Evolutionary conservation across 2,329 filamentous ascomycete genomes (phyloP).

Genomic region (Fusarium napiforme): DNA sequence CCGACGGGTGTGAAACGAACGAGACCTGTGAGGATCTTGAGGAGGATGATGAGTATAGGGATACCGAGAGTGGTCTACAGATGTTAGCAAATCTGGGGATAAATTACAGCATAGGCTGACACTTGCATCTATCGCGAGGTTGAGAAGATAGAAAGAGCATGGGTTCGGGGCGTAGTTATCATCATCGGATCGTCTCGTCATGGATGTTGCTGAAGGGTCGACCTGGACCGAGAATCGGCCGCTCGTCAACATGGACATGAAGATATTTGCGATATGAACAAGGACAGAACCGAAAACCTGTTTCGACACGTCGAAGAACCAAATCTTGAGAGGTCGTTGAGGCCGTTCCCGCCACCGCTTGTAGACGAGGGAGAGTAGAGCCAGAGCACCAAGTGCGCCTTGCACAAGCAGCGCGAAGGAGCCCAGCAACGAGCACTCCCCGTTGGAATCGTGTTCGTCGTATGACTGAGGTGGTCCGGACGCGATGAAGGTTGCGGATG

Average conservation of each 20-base stretch:
- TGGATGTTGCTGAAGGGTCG: slow-evolving; percentile 54
- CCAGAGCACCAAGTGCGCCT: slow-evolving; percentile 83
- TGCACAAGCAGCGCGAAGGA: slow-evolving; percentile 93
- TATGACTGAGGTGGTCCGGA: slow-evolving; percentile 41
- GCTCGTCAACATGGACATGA: slow-evolving; percentile 96
- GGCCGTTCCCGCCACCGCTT: slow-evolving; percentile 94
- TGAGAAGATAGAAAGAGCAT: slow-evolving; percentile 95
- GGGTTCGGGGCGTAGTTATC: slow-evolving; percentile 80
- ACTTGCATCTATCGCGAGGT: slow-evolving; percentile 94
- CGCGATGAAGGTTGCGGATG: slow-evolving; percentile 30
- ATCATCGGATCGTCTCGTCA: slow-evolving; percentile 58
- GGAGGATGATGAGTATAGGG: slow-evolving; percentile 89
- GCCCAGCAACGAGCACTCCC: slow-evolving; percentile 88
- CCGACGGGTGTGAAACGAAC: slow-evolving; percentile 82
- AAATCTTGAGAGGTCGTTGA: slow-evolving; percentile 92
- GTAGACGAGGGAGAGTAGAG: slow-evolving; percentile 86
- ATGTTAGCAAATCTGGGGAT: slow-evolving; percentile 15
- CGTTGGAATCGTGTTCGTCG: slow-evolving; percentile 63
- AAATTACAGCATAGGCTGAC: not conserved
- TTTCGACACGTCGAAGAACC: slow-evolving; percentile 98
- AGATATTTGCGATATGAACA: slow-evolving; percentile 90
- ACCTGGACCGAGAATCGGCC: slow-evolving; percentile 79
- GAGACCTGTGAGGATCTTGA: slow-evolving; percentile 79
- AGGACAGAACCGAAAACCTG: slow-evolving; percentile 94
- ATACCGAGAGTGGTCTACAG: slow-evolving; percentile 93